Conservation (phyloP, 2,329 filamentous ascomycete species). For the Talaromyces sp. region DNA sequence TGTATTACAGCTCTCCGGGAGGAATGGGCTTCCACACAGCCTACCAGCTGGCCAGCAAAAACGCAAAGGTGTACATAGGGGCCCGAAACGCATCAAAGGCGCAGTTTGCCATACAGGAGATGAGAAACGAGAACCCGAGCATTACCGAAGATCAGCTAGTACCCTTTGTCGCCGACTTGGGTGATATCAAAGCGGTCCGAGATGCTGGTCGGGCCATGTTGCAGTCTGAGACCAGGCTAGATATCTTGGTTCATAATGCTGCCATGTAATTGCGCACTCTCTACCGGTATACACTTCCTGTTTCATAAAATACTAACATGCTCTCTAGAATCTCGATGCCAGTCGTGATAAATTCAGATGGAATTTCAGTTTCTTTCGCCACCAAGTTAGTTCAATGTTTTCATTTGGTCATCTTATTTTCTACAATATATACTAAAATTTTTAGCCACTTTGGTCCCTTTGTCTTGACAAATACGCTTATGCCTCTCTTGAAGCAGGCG, state of each 20-base stretch:
- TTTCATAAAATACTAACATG: not conserved
- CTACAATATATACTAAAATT: too few species aligned
- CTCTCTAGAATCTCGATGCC: slow-evolving; percentile 1
- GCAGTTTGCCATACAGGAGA: slow-evolving; percentile 39
- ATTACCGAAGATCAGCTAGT: not conserved
- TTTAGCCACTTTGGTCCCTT: too few species aligned
- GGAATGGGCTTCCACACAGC: too few species aligned
- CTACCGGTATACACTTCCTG: not conserved
- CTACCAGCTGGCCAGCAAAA: slow-evolving; percentile 15
- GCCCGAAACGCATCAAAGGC: slow-evolving; percentile 44
- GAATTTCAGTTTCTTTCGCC: slow-evolving; percentile 1
- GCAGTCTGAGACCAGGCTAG: slow-evolving; percentile 1
- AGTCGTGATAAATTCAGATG: not conserved
- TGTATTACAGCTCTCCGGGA: too few species aligned
- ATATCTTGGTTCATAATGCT: slow-evolving; percentile 5
- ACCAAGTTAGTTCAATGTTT: not conserved
- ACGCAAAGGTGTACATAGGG: slow-evolving; percentile 52
- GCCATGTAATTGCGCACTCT: not conserved
- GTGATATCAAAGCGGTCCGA: slow-evolving; percentile 1
- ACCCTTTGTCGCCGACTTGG: not conserved
- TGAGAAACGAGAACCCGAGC: slow-evolving; percentile 31
- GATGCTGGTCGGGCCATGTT: not conserved
- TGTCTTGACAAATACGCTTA: too few species aligned
- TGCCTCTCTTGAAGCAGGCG: too few species aligned
- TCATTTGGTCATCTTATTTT: too few species aligned